A percentile compares a stretch with the other conserved stretches of the same genome.
phyloP scores from a whole-genome alignment of 176 grass and related monocot species.

The Cenchrus purpureus region DNA sequence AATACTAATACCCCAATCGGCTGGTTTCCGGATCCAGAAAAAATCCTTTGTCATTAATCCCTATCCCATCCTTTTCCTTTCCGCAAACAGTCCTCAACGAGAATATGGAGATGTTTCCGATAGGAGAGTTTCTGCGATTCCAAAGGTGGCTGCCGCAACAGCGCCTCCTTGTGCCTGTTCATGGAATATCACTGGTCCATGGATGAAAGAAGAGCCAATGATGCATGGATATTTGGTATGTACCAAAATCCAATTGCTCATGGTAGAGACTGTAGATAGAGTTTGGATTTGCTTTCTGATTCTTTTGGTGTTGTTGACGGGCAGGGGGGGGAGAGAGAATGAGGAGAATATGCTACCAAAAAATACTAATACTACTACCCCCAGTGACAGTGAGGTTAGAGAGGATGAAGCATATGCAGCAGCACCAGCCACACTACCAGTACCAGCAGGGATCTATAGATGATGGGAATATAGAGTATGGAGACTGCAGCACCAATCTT shows the following conservation, averaged over 20 bases:
- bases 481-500: slow-evolving; percentile 34
- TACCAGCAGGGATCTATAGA: neutral
- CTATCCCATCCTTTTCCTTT: neutral
- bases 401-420: slow-evolving; percentile 7
- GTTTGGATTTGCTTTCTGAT: slow-evolving; percentile 6
- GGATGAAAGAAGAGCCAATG: neutral
- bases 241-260: slow-evolving; percentile 39
- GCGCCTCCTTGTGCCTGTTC: slow-evolving; percentile 10
- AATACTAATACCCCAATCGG: no score
- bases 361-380: neutral
- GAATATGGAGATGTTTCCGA: neutral
- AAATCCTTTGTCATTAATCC: no score
- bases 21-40: no score
- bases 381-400: neutral
- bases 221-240: slow-evolving; percentile 51
- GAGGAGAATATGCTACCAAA: slow-evolving; percentile 34
- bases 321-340: neutral
- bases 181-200: neutral
- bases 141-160: neutral
- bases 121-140: neutral
- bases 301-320: slow-evolving; percentile 36
- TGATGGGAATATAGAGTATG: slow-evolving; percentile 43
- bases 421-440: neutral
- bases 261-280: neutral
- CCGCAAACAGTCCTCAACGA: neutral